Evolutionary conservation across 768 basidiomycete species (phyloP).

Genomic region (Psilocybe tampanensis): DNA sequence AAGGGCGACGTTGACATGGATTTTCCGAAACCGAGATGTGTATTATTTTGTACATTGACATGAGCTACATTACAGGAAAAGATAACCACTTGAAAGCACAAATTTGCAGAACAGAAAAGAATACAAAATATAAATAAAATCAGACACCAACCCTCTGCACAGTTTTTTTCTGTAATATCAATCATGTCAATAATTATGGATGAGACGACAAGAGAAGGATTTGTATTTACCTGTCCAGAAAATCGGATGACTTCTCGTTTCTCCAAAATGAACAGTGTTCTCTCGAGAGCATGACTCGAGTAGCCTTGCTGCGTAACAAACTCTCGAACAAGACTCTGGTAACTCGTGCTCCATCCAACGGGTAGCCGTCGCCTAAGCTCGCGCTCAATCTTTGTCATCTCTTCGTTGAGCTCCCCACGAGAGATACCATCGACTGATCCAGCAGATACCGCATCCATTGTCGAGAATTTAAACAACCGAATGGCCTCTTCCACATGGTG

Average conservation of each 20-base stretch:
- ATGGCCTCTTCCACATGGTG: slow-evolving; percentile 99
- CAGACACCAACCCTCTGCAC: slow-evolving; percentile 36
- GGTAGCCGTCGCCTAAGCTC: slow-evolving; percentile 83
- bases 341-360: slow-evolving; percentile 96
- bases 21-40: neutral
- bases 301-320: slow-evolving; percentile 94
- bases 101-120: neutral
- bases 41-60: slow-evolving; percentile 1
- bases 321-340: slow-evolving; percentile 89
- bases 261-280: slow-evolving; percentile 90
- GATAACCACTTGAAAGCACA: slow-evolving; percentile 8
- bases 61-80: slow-evolving; percentile 14
- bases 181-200: neutral
- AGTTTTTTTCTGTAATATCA: slow-evolving; percentile 43
- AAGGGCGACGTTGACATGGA: neutral
- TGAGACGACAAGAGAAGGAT: neutral
- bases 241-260: slow-evolving; percentile 95
- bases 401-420: slow-evolving; percentile 89
- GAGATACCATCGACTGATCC: slow-evolving; percentile 93
- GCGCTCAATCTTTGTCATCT: slow-evolving; percentile 88
- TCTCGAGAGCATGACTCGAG: slow-evolving; percentile 87
- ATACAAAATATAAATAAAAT: neutral
- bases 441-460: slow-evolving; percentile 98
- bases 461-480: slow-evolving; percentile 96
- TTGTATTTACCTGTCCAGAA: slow-evolving; percentile 58